phyloP scores from a whole-genome alignment of 2,329 filamentous ascomycete species.

The Tympanopsis confertula region DNA sequence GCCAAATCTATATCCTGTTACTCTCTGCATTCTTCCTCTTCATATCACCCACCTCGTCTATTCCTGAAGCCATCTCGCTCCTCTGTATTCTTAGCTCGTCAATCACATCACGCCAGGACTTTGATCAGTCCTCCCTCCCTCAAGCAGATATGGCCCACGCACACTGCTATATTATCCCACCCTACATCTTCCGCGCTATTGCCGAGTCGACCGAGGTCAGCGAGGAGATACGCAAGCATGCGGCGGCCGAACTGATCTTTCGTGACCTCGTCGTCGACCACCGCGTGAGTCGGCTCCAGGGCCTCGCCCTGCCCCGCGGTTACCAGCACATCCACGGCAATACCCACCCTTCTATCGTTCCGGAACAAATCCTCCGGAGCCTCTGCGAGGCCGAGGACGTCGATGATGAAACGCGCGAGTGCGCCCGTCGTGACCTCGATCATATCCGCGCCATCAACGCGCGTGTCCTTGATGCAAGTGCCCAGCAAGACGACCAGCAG shows the following conservation, averaged over 20 bases:
- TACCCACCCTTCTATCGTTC: slow-evolving; percentile 19
- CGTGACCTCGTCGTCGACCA: slow-evolving; percentile 16
- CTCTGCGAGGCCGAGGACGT: slow-evolving; percentile 23
- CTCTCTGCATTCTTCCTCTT: no score
- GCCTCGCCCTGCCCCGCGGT: slow-evolving; percentile 18
- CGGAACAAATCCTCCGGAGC: slow-evolving; percentile 23
- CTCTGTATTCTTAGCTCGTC: no score
- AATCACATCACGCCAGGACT: no score
- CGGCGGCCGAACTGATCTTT: slow-evolving; percentile 19
- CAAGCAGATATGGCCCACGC: no score
- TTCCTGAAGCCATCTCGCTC: no score
- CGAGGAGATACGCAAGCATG: slow-evolving; percentile 21
- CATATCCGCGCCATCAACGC: slow-evolving; percentile 21
- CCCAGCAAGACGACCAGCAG: slow-evolving; percentile 7
- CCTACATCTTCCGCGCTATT: slow-evolving; percentile 30
- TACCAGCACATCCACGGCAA: slow-evolving; percentile 8
- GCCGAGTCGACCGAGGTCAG: slow-evolving; percentile 23
- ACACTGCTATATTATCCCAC: slow-evolving; percentile 30
- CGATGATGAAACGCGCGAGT: slow-evolving; percentile 22
- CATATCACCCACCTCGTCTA: no score
- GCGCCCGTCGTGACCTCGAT: slow-evolving; percentile 24
- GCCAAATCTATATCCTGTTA: no score
- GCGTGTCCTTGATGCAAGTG: slow-evolving; percentile 13
- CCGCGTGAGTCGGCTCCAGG: slow-evolving; percentile 20
- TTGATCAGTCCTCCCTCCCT: no score